Evolutionary conservation across 139 green algal species (phyloP), one percentile per base, ranked within the genome.

Genomic region (Picochlorum sp.): DNA sequence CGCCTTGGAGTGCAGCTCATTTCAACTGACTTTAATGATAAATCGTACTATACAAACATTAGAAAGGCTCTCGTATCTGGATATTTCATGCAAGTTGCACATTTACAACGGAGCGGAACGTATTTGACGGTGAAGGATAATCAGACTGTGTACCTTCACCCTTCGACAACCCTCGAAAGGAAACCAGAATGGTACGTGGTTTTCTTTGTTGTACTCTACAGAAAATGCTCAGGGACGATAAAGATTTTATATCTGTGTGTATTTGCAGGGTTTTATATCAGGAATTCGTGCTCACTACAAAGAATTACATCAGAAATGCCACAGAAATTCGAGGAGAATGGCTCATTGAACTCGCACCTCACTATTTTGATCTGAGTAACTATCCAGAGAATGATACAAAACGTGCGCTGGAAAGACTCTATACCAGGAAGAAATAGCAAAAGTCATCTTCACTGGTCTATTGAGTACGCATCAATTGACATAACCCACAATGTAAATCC

Each of bases 81-180:
- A 20, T 99, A 87, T 80, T 99, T 99, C 89, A 98, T 98, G 92
- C 89, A 96, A 81, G 92, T 98, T 2, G 89, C 92, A 4, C 89
- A 98, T 75, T 68, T 95, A 60, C 81, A 96, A 71, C 77, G 85
- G 10, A 80, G 76, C 2, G 94, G 92, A n/a, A 81, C 89, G 65
- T 99, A 99, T 77, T 79, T 98, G 24, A 99, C 94, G 0, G 92
- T 95, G n/a, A 99, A 99, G 79, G 94, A 99, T 81, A 95, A 97
- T 73, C 92, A 99, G 86, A 67, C 86, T 66, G 92, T 98, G 54
- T 83, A 93, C 74, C 75, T 98, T 28, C 93, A 98, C 74, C 93
- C 93, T 16, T 98, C 90, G 9, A 93, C 86, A 16, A 90, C 83
- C 73, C 83, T 98, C 31, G 83, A 95, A 50, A 81, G 87, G 67